Evolutionary conservation across 495 filamentous ascomycete genomes (phyloP).

Genomic region (Penicillium tannophilum): DNA sequence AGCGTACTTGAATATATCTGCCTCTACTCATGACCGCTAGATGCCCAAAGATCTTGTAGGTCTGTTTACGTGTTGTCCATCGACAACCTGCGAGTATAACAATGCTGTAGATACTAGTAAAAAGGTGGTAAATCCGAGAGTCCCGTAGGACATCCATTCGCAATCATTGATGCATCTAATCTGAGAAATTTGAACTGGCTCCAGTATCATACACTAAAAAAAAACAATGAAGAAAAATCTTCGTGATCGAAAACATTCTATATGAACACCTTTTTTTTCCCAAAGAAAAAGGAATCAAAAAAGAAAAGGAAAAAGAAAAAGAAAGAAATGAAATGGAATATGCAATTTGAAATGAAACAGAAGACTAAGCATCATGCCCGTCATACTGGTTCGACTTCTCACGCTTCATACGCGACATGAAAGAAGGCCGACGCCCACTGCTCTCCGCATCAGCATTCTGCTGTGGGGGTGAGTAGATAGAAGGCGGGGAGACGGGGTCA

Average conservation of each 20-base stretch:
- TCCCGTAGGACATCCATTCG: constrained; percentile 1
- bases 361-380: constrained; percentile 11
- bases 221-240: constrained; percentile 4
- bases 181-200: not conserved
- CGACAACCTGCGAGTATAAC: no score
- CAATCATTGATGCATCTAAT: not conserved
- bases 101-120: no score
- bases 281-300: constrained; percentile 1
- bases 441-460: not conserved
- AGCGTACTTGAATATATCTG: not conserved
- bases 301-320: constrained; percentile 1
- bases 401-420: constrained; percentile 14
- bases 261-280: not conserved
- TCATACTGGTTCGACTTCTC: constrained; percentile 19
- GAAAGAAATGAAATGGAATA: not conserved
- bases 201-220: constrained; percentile 15
- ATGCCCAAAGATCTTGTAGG: not conserved
- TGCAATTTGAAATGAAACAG: not conserved
- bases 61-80: no score
- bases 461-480: constrained; percentile 24
- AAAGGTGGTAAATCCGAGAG: not conserved
- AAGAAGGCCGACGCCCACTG: constrained; percentile 9
- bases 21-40: not conserved
- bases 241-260: not conserved
- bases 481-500: constrained; percentile 28